Evolutionary conservation across 2,329 filamentous ascomycete genomes (phyloP), one percentile per base, ranked within the genome.

Genomic region (Aspergillus calidoustus): DNA sequence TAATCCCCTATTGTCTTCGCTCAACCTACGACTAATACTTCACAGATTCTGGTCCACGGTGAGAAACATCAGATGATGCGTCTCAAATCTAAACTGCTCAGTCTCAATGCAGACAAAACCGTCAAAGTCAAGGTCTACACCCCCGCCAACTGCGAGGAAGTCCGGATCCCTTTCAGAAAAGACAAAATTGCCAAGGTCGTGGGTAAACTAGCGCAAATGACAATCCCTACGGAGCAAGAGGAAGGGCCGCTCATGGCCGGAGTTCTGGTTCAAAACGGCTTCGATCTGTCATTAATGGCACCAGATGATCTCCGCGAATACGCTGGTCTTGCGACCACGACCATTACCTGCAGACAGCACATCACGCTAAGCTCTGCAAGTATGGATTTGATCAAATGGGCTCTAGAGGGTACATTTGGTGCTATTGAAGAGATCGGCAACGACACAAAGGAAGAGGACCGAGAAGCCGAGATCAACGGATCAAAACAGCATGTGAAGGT

Each of bases 21-120:
- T 50, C 22, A 5, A 25, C 15, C 2, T 59, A 17, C 44, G 43
- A 41, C 47, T 66, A 13, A 65, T 31, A 17, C 23, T 49, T 30
- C 57, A 1, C 62, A 94, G 91, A 97, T 99, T 63, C 86, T 99
- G 34, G 95, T 99, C 2, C 95, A 99, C 69, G 95, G 95, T 59
- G 95, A 99, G 75, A 93, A 95, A 71, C 92, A 97, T 74, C 97
- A 98, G 74, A 98, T 98, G 93, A 97, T 95, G 85, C 89, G 95
- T 57, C 82, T 99, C 30, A 97, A 97, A 76, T 97, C 93, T 3
- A 96, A 97, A 74, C 84, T 99, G 1, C 86, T 98, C 4, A 94
- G 92, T n/a, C 85, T 97, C 43, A 97, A 97, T 72, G 89, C 90
- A 30, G 88, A 89, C 66, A 94, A 94, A 73, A 83, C 87, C 1